Evolutionary conservation across 371 early-diverging fungal species (phyloP).

Genomic region (Rhizopus microsporus): DNA sequence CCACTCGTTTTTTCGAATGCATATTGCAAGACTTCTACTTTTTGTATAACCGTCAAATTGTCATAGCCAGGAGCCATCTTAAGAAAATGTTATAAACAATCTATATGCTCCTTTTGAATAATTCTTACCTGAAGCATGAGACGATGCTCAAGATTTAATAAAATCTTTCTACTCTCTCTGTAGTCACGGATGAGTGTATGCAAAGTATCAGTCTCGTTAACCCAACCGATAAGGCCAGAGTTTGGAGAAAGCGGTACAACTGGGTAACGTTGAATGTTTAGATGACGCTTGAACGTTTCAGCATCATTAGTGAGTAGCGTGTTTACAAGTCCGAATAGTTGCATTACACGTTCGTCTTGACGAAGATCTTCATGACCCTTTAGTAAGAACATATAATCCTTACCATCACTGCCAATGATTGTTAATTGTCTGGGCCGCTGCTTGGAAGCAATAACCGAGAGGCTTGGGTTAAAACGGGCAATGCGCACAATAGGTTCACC

Average conservation of each 20-base stretch:
- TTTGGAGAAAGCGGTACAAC: constrained; percentile 97
- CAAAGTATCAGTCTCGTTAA: constrained; percentile 94
- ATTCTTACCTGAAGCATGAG: constrained; percentile 75
- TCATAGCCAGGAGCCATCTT: constrained; percentile 95
- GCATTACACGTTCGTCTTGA: constrained; percentile 99
- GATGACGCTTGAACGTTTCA: constrained; percentile 92
- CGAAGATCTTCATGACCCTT: constrained; percentile 99
- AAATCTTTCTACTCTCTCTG: constrained; percentile 85
- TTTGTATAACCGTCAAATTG: constrained; percentile 87
- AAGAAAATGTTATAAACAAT: neutral
- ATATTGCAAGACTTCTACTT: constrained; percentile 96
- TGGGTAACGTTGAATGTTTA: constrained; percentile 91
- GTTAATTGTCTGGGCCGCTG: constrained; percentile 90
- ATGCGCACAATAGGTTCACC: constrained; percentile 89
- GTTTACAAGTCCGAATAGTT: constrained; percentile 96
- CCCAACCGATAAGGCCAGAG: constrained; percentile 96
- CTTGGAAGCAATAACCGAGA: constrained; percentile 91
- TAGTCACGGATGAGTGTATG: constrained; percentile 91
- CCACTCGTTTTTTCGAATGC: constrained; percentile 94
- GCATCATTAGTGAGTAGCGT: constrained; percentile 84
- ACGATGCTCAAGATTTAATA: constrained; percentile 92
- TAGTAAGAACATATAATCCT: constrained; percentile 88
- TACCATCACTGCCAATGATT: constrained; percentile 89
- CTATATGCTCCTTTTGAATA: neutral
- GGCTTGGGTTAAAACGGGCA: constrained; percentile 77